Evolutionary conservation across 805 yeast genomes (phyloP).

Genomic region (Barnettozyma salicaria): DNA sequence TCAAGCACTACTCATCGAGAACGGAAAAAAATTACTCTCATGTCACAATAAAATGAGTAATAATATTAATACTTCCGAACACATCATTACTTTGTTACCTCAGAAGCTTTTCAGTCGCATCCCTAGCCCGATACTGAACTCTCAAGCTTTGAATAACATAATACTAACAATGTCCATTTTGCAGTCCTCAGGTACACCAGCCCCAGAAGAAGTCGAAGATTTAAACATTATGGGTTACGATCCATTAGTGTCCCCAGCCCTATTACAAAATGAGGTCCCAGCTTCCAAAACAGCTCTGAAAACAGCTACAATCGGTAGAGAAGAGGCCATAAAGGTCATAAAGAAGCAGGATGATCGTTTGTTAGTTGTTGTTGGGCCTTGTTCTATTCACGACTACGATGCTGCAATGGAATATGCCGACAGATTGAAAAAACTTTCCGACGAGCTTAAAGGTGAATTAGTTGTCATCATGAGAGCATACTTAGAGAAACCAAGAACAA

Average conservation of each 20-base stretch:
- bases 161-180: slow-evolving; percentile 5
- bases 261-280: slow-evolving; percentile 80
- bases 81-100: not conserved
- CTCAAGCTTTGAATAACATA: not conserved
- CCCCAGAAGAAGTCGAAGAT: slow-evolving; percentile 46
- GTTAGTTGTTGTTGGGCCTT: slow-evolving; percentile 89
- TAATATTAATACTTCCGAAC: too few relatives aligned
- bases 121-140: too few relatives aligned
- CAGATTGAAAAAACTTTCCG: slow-evolving; percentile 58
- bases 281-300: slow-evolving; percentile 48
- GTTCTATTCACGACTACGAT: slow-evolving; percentile 88
- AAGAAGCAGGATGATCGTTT: slow-evolving; percentile 76
- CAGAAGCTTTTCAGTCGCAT: not conserved
- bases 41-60: too few relatives aligned
- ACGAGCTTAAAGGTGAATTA: slow-evolving; percentile 68
- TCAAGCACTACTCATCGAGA: too few relatives aligned
- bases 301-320: slow-evolving; percentile 72
- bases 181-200: slow-evolving; percentile 12
- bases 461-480: slow-evolving; percentile 94
- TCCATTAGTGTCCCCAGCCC: slow-evolving; percentile 89
- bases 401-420: slow-evolving; percentile 86
- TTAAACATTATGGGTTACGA: slow-evolving; percentile 84
- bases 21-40: too few relatives aligned
- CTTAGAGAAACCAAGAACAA: slow-evolving; percentile 96
- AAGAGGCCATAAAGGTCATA: slow-evolving; percentile 69